These are phyloP conservation scores for Cucurbita moschata DNA, from an alignment of 306 rosid species.

Conservation along the genomic window DNA sequence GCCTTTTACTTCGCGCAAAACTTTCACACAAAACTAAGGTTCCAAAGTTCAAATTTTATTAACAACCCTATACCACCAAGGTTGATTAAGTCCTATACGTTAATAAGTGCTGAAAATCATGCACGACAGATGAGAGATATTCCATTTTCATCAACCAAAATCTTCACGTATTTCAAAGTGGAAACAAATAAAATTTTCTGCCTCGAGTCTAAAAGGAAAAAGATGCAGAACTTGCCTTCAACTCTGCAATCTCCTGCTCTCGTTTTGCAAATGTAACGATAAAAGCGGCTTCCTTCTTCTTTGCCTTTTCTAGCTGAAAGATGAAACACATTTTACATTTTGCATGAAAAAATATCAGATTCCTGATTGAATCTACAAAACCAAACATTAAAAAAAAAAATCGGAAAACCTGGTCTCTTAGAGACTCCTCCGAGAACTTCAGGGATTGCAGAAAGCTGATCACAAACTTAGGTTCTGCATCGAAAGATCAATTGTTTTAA, in stretches of 20 bases:
- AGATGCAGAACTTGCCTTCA: slow-evolving; percentile 38
- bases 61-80: not conserved
- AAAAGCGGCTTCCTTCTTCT: slow-evolving; percentile 94
- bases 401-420: slow-evolving; percentile 66
- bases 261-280: slow-evolving; percentile 86
- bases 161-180: not conserved
- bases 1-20: not conserved
- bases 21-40: not conserved
- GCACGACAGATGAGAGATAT: not conserved
- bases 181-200: not conserved
- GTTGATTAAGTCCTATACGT: not conserved
- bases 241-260: slow-evolving; percentile 92
- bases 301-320: slow-evolving; percentile 76
- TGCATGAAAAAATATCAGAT: slow-evolving; percentile 1
- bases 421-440: slow-evolving; percentile 72
- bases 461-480: slow-evolving; percentile 55
- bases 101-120: not conserved
- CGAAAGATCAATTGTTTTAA: slow-evolving; percentile 8
- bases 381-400: slow-evolving; percentile 3
- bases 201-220: not conserved
- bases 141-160: not conserved
- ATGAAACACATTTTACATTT: slow-evolving; percentile 10
- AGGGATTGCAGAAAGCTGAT: slow-evolving; percentile 63
- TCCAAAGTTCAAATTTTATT: not conserved
- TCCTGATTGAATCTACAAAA: not conserved